Conservation (phyloP, 176 grass and related monocot genomes). For the Alloteropsis semialata region DNA sequence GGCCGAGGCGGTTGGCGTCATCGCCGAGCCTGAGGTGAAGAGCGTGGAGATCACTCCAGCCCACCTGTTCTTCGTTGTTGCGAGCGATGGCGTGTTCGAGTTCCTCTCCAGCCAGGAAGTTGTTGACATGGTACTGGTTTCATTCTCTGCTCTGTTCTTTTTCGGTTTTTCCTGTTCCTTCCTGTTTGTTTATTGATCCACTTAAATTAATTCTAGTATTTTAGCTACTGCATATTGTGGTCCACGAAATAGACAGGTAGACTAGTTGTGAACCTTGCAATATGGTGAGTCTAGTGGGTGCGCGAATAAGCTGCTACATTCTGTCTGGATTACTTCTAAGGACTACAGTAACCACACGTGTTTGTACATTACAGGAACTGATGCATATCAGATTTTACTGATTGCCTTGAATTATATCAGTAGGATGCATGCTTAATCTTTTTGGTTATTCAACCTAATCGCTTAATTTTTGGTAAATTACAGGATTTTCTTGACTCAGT, state of each 20-base stretch:
- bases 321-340: background rate
- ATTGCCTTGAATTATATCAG: too few species aligned
- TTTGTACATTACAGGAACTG: background rate
- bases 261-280: background rate
- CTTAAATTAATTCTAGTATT: background rate
- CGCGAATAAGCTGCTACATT: background rate
- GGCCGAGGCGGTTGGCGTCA: conserved; percentile 74
- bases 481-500: background rate
- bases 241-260: background rate
- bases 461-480: background rate
- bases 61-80: conserved; percentile 83
- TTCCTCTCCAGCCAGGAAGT: conserved; percentile 92
- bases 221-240: background rate
- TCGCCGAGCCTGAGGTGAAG: conserved; percentile 82
- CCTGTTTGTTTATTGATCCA: background rate
- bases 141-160: background rate
- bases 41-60: conserved; percentile 58
- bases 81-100: conserved; percentile 93
- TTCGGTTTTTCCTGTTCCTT: background rate
- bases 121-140: conserved; percentile 72
- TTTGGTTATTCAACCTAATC: too few species aligned
- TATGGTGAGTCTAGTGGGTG: background rate
- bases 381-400: background rate
- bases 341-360: background rate
- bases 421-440: too few species aligned